Percentiles rank a stretch among this genome's conserved stretches.
Conservation (phyloP, 306 rosid species). For the Amphicarpaea edgeworthii region DNA sequence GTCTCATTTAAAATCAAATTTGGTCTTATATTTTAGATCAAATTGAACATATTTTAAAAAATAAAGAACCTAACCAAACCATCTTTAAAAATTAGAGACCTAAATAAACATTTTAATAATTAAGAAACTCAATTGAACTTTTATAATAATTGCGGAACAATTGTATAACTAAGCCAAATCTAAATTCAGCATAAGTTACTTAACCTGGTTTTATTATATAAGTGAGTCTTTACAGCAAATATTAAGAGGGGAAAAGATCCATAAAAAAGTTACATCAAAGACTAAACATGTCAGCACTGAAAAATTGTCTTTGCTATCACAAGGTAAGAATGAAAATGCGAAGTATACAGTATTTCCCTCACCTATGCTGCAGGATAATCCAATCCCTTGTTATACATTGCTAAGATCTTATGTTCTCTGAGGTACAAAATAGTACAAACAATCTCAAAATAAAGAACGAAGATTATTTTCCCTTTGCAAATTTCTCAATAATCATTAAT, state of each 20-base stretch:
- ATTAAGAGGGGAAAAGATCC: slow-evolving; percentile 16
- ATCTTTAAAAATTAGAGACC: no score
- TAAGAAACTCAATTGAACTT: no score
- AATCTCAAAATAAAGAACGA: slow-evolving; percentile 42
- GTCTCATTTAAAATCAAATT: no score
- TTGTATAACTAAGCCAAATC: no score
- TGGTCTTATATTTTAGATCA: no score
- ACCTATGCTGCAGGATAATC: slow-evolving; percentile 20
- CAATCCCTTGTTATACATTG: slow-evolving; percentile 39
- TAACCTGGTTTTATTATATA: neutral
- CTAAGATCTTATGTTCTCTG: slow-evolving; percentile 31
- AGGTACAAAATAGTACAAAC: slow-evolving; percentile 45
- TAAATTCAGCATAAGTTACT: neutral
- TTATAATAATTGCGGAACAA: no score
- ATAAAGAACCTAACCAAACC: no score
- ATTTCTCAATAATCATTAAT: slow-evolving; percentile 37
- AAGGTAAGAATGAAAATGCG: slow-evolving; percentile 4
- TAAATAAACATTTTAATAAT: no score
- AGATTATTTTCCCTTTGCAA: slow-evolving; percentile 35
- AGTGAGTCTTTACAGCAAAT: slow-evolving; percentile 1
- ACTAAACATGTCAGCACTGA: slow-evolving; percentile 19
- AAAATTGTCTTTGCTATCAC: neutral
- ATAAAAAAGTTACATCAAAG: slow-evolving; percentile 6
- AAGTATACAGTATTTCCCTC: slow-evolving; percentile 15
- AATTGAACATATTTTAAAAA: no score